Percentiles rank a stretch among this genome's conserved stretches.
These are phyloP conservation scores for Rhinocladiella mackenziei DNA, from an alignment of 2,329 filamentous ascomycete species.

Conservation along the genomic window DNA sequence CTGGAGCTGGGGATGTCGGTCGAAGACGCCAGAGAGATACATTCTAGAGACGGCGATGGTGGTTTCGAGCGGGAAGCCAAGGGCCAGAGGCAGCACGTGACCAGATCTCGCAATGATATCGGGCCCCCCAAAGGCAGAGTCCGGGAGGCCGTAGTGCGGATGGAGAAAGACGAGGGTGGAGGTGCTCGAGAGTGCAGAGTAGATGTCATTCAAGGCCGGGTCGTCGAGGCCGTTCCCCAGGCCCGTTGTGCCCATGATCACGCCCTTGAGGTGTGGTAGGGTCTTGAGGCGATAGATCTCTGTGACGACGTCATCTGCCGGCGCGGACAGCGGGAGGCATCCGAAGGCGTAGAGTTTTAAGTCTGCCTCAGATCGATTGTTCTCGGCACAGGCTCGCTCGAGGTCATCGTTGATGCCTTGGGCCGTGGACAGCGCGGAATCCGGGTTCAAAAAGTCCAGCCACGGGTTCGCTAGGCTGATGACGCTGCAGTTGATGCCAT, in stretches of 20 bases:
- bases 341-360: constrained; percentile 74
- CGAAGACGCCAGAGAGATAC: constrained; percentile 82
- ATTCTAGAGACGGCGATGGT: constrained; percentile 85
- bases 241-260: constrained; percentile 82
- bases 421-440: constrained; percentile 62
- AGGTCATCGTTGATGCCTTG: constrained; percentile 72
- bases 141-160: constrained; percentile 84
- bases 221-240: constrained; percentile 80
- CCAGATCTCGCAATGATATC: constrained; percentile 68
- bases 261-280: constrained; percentile 70
- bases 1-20: constrained; percentile 63
- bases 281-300: constrained; percentile 61
- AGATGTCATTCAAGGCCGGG: constrained; percentile 65
- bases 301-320: constrained; percentile 56
- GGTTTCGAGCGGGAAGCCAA: constrained; percentile 89
- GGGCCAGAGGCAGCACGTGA: constrained; percentile 77
- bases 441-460: constrained; percentile 72
- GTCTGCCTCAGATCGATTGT: constrained; percentile 31
- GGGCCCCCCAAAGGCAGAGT: constrained; percentile 74
- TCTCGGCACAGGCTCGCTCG: constrained; percentile 61
- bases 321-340: constrained; percentile 70
- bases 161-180: constrained; percentile 74
- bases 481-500: constrained; percentile 76
- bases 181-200: constrained; percentile 62
- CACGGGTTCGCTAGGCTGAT: constrained; percentile 90